Evolutionary conservation across 2,329 filamentous ascomycete genomes (phyloP).

Genomic region (Venturiaceae sp.): DNA sequence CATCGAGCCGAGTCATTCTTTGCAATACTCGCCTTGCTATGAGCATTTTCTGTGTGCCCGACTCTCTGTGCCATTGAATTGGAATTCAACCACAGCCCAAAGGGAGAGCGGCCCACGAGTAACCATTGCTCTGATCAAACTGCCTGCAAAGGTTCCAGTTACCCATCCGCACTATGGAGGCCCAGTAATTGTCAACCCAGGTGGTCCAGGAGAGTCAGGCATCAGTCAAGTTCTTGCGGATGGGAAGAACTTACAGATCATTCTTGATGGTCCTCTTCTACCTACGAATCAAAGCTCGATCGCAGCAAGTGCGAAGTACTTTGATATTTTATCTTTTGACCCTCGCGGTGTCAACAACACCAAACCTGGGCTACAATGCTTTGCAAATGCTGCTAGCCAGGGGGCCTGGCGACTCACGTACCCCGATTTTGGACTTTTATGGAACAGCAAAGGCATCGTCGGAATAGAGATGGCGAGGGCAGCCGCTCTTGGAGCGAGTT

Average conservation of each 20-base stretch:
- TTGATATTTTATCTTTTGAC: constrained; percentile 30
- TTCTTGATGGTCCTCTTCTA: constrained; percentile 18
- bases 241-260: constrained; percentile 13
- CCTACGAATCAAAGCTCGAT: constrained; percentile 10
- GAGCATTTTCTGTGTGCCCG: constrained; percentile 37
- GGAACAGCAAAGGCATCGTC: no score
- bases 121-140: constrained; percentile 34
- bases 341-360: constrained; percentile 29
- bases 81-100: constrained; percentile 26
- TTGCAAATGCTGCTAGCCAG: constrained; percentile 12
- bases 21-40: constrained; percentile 28
- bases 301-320: constrained; percentile 15
- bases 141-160: constrained; percentile 31
- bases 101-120: constrained; percentile 22
- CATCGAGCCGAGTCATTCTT: constrained; percentile 4
- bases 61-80: constrained; percentile 38
- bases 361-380: constrained; percentile 21
- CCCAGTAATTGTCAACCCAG: constrained; percentile 14
- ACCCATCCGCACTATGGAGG: constrained; percentile 35
- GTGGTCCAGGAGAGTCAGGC: not conserved
- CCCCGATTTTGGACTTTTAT: no score
- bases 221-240: constrained; percentile 19
- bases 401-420: no score
- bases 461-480: no score
- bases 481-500: no score